Conservation (phyloP, 169 alveolate genomes). For the Plasmodium blacklocki region DNA sequence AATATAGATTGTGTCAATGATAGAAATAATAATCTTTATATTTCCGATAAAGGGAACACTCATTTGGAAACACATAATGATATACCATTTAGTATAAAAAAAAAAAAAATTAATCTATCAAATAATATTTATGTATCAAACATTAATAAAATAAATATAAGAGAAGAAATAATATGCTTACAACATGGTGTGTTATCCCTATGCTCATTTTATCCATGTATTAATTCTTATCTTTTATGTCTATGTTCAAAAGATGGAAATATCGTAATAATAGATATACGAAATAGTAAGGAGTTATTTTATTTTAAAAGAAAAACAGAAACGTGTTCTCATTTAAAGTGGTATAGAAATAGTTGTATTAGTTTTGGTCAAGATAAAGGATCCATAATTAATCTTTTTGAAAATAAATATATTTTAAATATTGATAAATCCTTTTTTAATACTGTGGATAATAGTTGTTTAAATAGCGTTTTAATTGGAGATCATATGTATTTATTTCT, state of each 20-base stretch:
- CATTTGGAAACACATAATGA: not conserved
- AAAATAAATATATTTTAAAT: conserved; percentile 59
- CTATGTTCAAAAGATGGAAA: conserved; percentile 57
- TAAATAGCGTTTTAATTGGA: conserved; percentile 29
- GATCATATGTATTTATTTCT: conserved; percentile 20
- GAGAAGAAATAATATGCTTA: conserved; percentile 21
- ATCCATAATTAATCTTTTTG: conserved; percentile 54
- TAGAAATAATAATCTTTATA: not conserved
- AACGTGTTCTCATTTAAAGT: conserved; percentile 41
- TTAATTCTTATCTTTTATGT: conserved; percentile 41
- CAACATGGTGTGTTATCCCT: conserved; percentile 55
- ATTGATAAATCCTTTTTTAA: conserved; percentile 39
- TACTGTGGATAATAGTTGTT: conserved; percentile 24
- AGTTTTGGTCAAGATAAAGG: conserved; percentile 69
- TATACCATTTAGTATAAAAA: not conserved
- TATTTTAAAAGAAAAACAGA: conserved; percentile 66
- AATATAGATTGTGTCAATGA: not conserved
- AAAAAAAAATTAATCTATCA: no score
- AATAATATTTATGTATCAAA: not conserved
- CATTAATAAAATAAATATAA: not conserved
- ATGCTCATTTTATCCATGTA: conserved; percentile 66
- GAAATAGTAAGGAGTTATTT: conserved; percentile 52
- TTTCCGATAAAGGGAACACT: not conserved
- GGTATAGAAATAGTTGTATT: conserved; percentile 45
- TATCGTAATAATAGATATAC: conserved; percentile 43